Conservation (phyloP, 2,329 filamentous ascomycete species). For the Ophiostoma tasmaniense region DNA sequence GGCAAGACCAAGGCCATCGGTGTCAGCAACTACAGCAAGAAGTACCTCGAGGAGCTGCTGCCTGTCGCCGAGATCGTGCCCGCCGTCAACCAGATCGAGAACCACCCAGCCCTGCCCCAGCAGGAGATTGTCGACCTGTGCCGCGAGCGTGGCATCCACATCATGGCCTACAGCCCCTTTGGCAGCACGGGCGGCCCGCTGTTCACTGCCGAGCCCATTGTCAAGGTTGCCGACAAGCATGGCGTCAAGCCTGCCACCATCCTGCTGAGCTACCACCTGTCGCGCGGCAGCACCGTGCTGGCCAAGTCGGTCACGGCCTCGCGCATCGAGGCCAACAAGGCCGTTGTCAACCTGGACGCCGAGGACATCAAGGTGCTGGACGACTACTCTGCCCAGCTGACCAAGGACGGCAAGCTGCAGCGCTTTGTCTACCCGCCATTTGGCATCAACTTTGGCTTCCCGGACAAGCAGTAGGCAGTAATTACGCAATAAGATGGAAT, state of each 20-base stretch:
- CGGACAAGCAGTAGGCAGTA: constrained; percentile 46
- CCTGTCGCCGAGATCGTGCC: constrained; percentile 46
- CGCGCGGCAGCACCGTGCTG: constrained; percentile 60
- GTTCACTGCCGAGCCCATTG: constrained; percentile 52
- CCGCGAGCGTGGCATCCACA: constrained; percentile 57
- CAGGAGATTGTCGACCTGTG: constrained; percentile 63
- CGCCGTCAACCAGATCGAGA: constrained; percentile 65
- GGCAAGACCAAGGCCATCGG: constrained; percentile 50
- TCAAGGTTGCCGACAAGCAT: constrained; percentile 57
- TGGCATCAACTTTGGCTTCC: constrained; percentile 61
- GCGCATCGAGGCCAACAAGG: constrained; percentile 62
- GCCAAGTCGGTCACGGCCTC: constrained; percentile 62
- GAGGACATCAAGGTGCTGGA: constrained; percentile 52
- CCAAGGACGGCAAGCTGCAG: constrained; percentile 43
- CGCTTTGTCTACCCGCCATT: constrained; percentile 63
- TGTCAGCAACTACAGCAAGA: constrained; percentile 50
- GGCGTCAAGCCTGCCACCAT: constrained; percentile 53
- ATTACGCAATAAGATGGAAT: background rate
- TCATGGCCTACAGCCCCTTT: constrained; percentile 64
- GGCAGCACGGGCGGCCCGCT: constrained; percentile 57
- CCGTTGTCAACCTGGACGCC: constrained; percentile 55
- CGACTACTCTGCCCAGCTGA: constrained; percentile 45
- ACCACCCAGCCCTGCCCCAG: constrained; percentile 63
- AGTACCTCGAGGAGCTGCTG: constrained; percentile 48
- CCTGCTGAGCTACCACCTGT: constrained; percentile 63